Base-by-base conservation (phyloP, 1,284 basidiomycete genomes). In the Malassezia cuniculi region DNA sequence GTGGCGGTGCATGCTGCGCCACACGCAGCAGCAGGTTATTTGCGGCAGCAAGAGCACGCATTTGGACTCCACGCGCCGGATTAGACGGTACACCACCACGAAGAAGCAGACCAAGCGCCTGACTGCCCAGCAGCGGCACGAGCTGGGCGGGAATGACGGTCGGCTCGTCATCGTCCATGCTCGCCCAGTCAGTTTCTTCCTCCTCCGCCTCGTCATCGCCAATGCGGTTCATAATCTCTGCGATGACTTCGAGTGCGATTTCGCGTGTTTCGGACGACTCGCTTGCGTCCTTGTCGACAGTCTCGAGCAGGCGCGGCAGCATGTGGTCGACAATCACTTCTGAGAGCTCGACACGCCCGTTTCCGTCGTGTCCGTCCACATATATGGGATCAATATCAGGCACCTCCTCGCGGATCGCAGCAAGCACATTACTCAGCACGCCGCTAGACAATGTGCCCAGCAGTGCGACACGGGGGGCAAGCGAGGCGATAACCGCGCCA, bases 211-310 rank as follows among this genome's bases (percentile, higher is more conserved):
- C 29, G 15, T 22, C 36, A 1, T 34, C 20, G 8, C 52, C 55
- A 3, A 58, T 19, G 27, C 33, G 18, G 10, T 38, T 52, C 10
- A 47, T 49, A 40, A 60, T 36, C 39, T 65, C 61, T 11, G 58
- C 56, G 2, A 63, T 27, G 4, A 61, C 39, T 28, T 64, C 61
- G 17, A 62, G 36, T 12, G 59, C 55, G 9, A 62, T 48, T 41
- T 52, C 47, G 11, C 51, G 22, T 11, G 47, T 58, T 21, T 57
- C 52, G 26, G 47, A 20, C 9, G 31, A 36, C 11, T 47, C 28
- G 26, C 16, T 15, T 9, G 27, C 9, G 20, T 37, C 36, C 9
- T 31, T 28, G 5, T 22, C 17, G 4, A 37, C 41, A 21, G 11
- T 28, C 20, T 9, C 30, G 25, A 22, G 24, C 22, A 38, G 27